Evolutionary conservation across 2,329 filamentous ascomycete genomes (phyloP).

Genomic region (Fusarium luffae): DNA sequence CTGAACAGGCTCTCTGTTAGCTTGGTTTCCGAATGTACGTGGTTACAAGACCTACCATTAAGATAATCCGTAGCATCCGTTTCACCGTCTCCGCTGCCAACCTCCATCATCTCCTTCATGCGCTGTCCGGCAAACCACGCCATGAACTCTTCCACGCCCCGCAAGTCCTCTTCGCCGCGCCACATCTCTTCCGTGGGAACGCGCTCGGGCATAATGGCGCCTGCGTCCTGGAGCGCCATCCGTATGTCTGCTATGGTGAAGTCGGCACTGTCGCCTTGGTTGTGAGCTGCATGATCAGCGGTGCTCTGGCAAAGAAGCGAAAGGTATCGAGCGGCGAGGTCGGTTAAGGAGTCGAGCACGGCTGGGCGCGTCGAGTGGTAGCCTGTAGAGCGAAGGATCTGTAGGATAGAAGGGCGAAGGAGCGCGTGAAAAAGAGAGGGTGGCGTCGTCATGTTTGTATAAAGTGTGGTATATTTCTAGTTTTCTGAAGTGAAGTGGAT

Average conservation of each 20-base stretch:
- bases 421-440: slow-evolving; percentile 75
- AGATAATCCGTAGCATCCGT: slow-evolving; percentile 76
- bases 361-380: slow-evolving; percentile 85
- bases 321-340: slow-evolving; percentile 86
- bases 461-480: not conserved
- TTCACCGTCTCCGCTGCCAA: slow-evolving; percentile 78
- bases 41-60: slow-evolving; percentile 60
- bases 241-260: slow-evolving; percentile 77
- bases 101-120: slow-evolving; percentile 82
- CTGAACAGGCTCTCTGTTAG: slow-evolving; percentile 60
- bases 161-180: slow-evolving; percentile 77
- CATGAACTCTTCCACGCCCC: slow-evolving; percentile 81
- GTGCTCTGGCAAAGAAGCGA: slow-evolving; percentile 78
- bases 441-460: slow-evolving; percentile 58
- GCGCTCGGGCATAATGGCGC: slow-evolving; percentile 76
- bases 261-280: slow-evolving; percentile 66
- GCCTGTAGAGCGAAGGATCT: slow-evolving; percentile 90
- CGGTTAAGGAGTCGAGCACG: slow-evolving; percentile 87
- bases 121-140: slow-evolving; percentile 79
- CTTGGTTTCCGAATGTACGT: not conserved
- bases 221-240: slow-evolving; percentile 84
- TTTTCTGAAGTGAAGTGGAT: not conserved
- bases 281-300: slow-evolving; percentile 75
- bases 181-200: slow-evolving; percentile 76
- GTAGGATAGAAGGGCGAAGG: slow-evolving; percentile 85